phyloP scores from a whole-genome alignment of 305 asterid species.

The Coffea humblotiana region DNA sequence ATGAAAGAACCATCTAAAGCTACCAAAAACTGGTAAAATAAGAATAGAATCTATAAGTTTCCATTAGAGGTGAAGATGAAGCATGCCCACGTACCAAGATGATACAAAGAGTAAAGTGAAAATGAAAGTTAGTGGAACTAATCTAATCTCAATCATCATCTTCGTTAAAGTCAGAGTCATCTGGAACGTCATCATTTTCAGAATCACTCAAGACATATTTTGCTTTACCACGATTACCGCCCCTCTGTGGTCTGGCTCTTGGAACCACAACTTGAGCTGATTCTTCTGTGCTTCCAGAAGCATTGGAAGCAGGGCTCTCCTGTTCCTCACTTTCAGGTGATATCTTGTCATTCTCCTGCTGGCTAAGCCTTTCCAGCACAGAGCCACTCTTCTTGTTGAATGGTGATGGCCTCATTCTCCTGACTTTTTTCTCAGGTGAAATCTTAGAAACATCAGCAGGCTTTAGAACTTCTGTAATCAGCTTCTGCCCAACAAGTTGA shows the following conservation, averaged over 20 bases:
- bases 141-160: constrained; percentile 29
- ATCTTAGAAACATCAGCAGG: constrained; percentile 37
- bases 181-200: constrained; percentile 42
- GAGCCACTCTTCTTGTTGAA: constrained; percentile 95
- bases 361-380: constrained; percentile 41
- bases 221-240: constrained; percentile 32
- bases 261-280: constrained; percentile 38
- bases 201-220: constrained; percentile 68
- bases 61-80: no score
- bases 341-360: constrained; percentile 30
- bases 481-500: constrained; percentile 55
- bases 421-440: constrained; percentile 86
- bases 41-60: no score
- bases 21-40: neutral
- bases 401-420: constrained; percentile 85
- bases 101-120: neutral
- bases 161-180: constrained; percentile 45
- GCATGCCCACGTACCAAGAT: neutral
- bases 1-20: neutral
- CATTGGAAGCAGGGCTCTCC: constrained; percentile 38
- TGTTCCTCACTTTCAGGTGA: constrained; percentile 29
- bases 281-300: constrained; percentile 41
- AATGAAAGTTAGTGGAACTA: neutral
- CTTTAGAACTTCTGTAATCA: constrained; percentile 67
- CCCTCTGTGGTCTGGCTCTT: constrained; percentile 58